Base-by-base conservation (phyloP, 2,329 filamentous ascomycete species). In the Colletotrichum musae region DNA sequence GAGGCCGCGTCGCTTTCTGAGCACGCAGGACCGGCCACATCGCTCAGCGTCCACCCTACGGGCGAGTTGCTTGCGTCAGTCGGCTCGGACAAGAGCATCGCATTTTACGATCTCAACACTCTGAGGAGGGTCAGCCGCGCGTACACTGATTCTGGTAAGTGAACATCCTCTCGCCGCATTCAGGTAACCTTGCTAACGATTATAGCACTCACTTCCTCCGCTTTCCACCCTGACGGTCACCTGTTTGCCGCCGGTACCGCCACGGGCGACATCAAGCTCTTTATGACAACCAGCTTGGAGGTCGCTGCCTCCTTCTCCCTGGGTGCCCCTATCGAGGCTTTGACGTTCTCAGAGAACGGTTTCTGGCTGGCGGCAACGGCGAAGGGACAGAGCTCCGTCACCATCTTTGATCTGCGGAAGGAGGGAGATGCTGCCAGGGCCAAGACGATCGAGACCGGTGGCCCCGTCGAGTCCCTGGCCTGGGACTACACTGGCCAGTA, bases 401-500 rank as follows among this genome's bases (percentile, higher is more conserved):
- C 93, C 10, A 90, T 98, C 63, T 98, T 97, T 86, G 95, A 98
- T 80, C 86, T 99, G 70, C 92, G 96, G 74, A 98, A 97, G 82
- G 91, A 97, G 74, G 92, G 95, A 70, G 94, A 94, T 73, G 91
- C 92, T 18, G 91, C 91, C 5, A 88, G 91, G 75, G 91, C 91
- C 77, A 97, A 97, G 86, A 89, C 92, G n/a, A 85, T 99, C 48
- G 94, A 98, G 72, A 91, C 92, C 53, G 95, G 94, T 64, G 91
- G 90, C 71, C 86, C 89, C n/a, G 89, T 97, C 56, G 88, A 93
- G 70, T 90, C 88, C 48, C 86, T 98, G 72, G 86, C 87, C 57
- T 99, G 95, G 95, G 96, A 99, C 78, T 98, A 97, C 84, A 96
- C 93, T 6, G 95, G 95, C 51, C 95, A 98, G 81, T 99, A 93